These are phyloP conservation scores for Coprinopsis cinerea DNA, from an alignment of 768 basidiomycete species.

Conservation along the genomic window DNA sequence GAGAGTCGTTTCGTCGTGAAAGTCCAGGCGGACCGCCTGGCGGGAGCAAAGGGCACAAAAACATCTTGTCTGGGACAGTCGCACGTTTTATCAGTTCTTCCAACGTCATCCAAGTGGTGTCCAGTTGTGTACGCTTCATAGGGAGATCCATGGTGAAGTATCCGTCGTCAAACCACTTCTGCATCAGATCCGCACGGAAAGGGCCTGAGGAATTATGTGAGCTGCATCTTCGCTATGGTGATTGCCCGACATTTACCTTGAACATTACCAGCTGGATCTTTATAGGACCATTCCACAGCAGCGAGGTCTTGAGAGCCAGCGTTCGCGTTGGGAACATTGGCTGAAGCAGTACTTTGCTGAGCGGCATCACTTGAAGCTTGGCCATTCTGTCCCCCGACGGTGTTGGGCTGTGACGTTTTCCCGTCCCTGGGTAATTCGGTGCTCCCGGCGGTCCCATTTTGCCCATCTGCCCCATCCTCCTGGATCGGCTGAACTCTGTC, in stretches of 20 bases:
- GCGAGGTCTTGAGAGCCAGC: constrained; percentile 49
- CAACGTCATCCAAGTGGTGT: constrained; percentile 62
- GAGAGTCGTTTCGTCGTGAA: constrained; percentile 41
- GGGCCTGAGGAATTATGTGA: constrained; percentile 50
- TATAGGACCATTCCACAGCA: constrained; percentile 82
- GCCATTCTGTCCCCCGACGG: too few relatives aligned
- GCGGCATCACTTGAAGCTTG: too few relatives aligned
- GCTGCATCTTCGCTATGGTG: background rate
- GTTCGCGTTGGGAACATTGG: constrained; percentile 26
- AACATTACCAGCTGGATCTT: constrained; percentile 86
- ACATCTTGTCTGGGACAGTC: constrained; percentile 47
- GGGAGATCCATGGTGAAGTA: constrained; percentile 82
- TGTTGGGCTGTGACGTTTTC: background rate
- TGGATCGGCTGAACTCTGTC: constrained; percentile 45
- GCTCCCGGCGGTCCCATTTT: background rate
- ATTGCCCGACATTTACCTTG: constrained; percentile 55
- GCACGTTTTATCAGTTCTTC: constrained; percentile 50
- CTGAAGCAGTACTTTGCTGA: background rate
- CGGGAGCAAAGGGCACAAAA: constrained; percentile 44
- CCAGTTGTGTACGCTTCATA: constrained; percentile 74
- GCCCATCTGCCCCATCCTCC: constrained; percentile 31
- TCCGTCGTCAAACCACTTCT: constrained; percentile 88
- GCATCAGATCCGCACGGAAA: constrained; percentile 85
- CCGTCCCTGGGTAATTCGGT: constrained; percentile 11
- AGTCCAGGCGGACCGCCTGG: constrained; percentile 48